Evolutionary conservation across 1,139 yeast genomes (phyloP), one percentile per base, ranked within the genome.

Genomic region (Candida pseudoviswanathii): DNA sequence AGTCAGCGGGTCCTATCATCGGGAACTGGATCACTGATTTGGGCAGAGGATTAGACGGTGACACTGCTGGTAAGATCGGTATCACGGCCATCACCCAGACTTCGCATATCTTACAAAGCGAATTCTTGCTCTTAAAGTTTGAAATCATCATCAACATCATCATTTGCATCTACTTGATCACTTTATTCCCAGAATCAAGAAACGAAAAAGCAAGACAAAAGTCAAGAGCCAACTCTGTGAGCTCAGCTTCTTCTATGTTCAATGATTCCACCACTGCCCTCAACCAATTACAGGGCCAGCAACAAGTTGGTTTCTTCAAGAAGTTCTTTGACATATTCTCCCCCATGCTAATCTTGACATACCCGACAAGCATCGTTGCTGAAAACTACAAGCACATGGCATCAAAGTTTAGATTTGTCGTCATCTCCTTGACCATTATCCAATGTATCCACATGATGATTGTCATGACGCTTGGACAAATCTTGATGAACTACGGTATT

Each of bases 1-100:
- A 82, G 53, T 84, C 86, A 0, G 8, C 78, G n/a, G 94, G 92
- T 1, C 94, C 95, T 0, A 50, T 82, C 25, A 45, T 75, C 2
- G 86, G 87, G 0, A 80, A 83, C 44, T 52, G 71, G 24, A 47
- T 53, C 54, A 67, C 50, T 61, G 58, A 36, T 48, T 63, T 49
- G 52, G 51, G 65, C 55, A 49, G 54, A 41, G 16, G 40, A 11
- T 30, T 36, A 27, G 34, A 44, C 37, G 16, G 29, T 6, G 48
- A 29, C 33, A 11, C 36, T 8, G 41, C 32, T 6, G 43, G 42
- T 11, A 40, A 29, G 11, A 32, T 51, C n/a, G 43, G 26, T 24
- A 29, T 43, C 3, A 11, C 27, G 4, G 42, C 37, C 5, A 44
- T 43, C 8, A 45, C 40, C 21, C 33, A 45, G 33, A 30, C 26